Evolutionary conservation across 208 protist species (phyloP).

Genomic region (Leishmania mexicana): DNA sequence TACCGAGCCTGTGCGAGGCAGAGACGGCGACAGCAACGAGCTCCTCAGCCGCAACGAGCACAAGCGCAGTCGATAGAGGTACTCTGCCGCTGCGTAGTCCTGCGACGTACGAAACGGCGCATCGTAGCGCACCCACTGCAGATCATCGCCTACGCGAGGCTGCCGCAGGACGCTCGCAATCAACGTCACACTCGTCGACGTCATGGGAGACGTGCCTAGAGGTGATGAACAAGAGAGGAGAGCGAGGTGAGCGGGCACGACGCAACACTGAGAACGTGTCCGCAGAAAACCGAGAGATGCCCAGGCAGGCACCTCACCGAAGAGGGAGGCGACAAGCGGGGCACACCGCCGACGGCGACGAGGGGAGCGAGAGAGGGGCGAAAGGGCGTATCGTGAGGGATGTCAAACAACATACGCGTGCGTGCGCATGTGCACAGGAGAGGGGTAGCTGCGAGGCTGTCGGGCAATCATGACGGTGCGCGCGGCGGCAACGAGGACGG

Average conservation of each 20-base stretch:
- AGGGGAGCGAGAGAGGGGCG: background rate
- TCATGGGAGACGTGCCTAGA: slow-evolving; percentile 15
- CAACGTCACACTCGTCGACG: slow-evolving; percentile 24
- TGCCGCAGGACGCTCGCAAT: slow-evolving; percentile 21
- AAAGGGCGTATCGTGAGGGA: background rate
- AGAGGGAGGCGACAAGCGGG: background rate
- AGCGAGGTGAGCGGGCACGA: background rate
- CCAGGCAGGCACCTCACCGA: background rate
- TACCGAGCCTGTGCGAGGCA: background rate
- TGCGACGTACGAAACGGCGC: slow-evolving; percentile 29
- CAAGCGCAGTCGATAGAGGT: slow-evolving; percentile 29
- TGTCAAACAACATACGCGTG: background rate
- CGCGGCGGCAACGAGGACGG: background rate
- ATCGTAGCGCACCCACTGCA: slow-evolving; percentile 21
- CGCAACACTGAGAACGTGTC: background rate
- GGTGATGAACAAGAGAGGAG: background rate
- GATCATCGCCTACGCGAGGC: slow-evolving; percentile 11
- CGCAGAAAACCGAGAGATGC: background rate
- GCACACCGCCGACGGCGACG: background rate
- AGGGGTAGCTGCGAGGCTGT: background rate
- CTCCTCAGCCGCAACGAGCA: slow-evolving; percentile 18
- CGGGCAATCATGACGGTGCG: background rate
- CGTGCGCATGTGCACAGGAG: background rate
- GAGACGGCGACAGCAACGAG: background rate
- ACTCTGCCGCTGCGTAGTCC: slow-evolving; percentile 32